Conservation (phyloP, 352 stramenopile species). For the Globisporangium uncinulatum region DNA sequence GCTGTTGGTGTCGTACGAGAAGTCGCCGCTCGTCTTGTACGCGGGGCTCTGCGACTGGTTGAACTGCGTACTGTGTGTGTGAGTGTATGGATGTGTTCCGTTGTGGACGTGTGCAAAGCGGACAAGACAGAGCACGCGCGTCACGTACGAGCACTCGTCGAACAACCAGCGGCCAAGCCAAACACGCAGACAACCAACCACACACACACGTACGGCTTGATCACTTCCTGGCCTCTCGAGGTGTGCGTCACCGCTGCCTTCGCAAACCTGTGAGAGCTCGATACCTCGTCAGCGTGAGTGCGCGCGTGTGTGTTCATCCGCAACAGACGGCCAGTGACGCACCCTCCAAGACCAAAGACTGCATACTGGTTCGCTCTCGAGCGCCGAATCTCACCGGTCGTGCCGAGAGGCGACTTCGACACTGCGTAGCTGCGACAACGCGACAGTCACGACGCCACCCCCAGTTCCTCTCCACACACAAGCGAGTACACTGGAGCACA, state of each 20-base stretch:
- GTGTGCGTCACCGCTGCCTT: conserved; percentile 24
- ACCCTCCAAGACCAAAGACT: conserved; percentile 67
- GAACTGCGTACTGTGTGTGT: conserved; percentile 5
- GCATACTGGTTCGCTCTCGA: conserved; percentile 39
- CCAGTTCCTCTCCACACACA: too few species aligned
- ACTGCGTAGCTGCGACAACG: conserved; percentile 31
- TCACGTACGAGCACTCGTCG: too few species aligned
- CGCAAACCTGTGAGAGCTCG: conserved; percentile 24
- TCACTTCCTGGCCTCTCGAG: conserved; percentile 19
- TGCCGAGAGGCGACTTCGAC: conserved; percentile 37
- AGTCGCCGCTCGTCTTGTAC: conserved; percentile 77
- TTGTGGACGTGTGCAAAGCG: too few species aligned
- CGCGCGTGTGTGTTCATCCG: background rate
- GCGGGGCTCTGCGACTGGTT: conserved; percentile 4
- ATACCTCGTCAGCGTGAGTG: too few species aligned
- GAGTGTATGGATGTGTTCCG: too few species aligned
- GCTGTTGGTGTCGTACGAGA: conserved; percentile 39
- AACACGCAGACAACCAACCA: background rate
- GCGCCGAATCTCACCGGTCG: conserved; percentile 51
- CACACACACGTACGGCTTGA: conserved; percentile 26
- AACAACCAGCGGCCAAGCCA: background rate
- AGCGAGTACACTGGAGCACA: too few species aligned
- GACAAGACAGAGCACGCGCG: background rate
- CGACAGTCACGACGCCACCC: background rate
- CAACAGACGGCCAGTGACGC: background rate